Evolutionary conservation across 139 green algal species (phyloP), one percentile per base, ranked within the genome.

Genomic region (Coccomyxa sp.): DNA sequence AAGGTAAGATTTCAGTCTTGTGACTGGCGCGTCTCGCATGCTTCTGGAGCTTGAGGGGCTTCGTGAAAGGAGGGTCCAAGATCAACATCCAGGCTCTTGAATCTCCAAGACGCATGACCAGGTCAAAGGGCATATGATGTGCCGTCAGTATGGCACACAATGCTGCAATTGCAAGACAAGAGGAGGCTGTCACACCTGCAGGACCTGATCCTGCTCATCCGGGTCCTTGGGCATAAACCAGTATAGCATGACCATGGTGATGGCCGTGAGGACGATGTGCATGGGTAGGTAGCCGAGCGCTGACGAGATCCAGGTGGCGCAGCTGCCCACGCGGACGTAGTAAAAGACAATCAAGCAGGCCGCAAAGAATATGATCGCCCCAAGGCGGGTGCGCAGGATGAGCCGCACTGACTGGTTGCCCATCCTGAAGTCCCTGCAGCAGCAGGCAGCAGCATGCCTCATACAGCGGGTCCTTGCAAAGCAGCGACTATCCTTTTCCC

Each of bases 321-420:
- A 85, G 74, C 37, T 73, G 22, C 29, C 24, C 8, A 80, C 31
- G 10, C 64, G 35, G 33, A 75, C 41, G 34, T 79, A 78, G 55
- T 73, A 72, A 16, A 80, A 80, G 34, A 85, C 39, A 3, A 85
- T 31, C 31, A 74, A 74, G 36, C 58, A 69, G 5, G 79, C 14
- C 4, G 80, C 68, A 29, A 85, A 79, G 58, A 85, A 76, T 24
- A 18, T 78, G 73, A 82, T 75, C 27, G 73, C 75, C 55, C 69
- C 78, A 0, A 79, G 58, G 64, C 81, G 50, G 27, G 71, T 73
- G 6, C 81, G 58, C 39, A 79, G 50, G n/a, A 39, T 31, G 27
- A 89, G 34, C 41, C 85, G 76, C 8, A 82, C 41, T 0, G 82
- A 70, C 24, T 73, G 39, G 64, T 89, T 89, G 40, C 73, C 85